Base-by-base conservation (phyloP, 306 rosid species). In the Glycine latifolia region DNA sequence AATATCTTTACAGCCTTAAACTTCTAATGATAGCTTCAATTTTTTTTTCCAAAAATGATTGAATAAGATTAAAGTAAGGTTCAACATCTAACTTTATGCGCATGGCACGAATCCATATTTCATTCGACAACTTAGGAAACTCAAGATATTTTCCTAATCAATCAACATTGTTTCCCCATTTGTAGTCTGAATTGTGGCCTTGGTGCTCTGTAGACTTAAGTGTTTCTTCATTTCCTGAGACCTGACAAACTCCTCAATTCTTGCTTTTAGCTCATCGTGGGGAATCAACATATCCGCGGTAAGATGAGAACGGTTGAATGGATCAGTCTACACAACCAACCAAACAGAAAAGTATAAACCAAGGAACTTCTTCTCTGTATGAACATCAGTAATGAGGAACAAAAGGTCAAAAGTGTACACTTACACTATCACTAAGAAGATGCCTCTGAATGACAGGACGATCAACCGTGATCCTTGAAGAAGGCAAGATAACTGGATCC, bases 401-500 rank as follows among this genome's bases (percentile, higher is more conserved):
- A 53, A 26, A 6, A 10, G 77, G 52, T 70, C 78, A 56, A 26
- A 26, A 26, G 31, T 26, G 4, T 35, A 26, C 97, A 39, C 52
- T 85, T 91, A 93, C 99, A 50, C 58, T 87, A 79, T 93, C 98
- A 83, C 99, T 96, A 61, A 96, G 99, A 88, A 96, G 98, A 89
- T 96, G 99, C 86, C 99, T 90, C 80, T 96, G 99, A 75, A 96
- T 96, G 87, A 96, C 97, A 2, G 91, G 95, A 47, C 99, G 92
- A 85, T 96, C 99, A 47, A 96, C 89, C 0, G 92, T 93, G 79
- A 85, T 96, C 87, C 94, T 90, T 76, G 99, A 96, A 78, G 99
- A 96, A 71, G 98, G 99, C 84, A 96, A 90, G 87, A 92, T 94
- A 77, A 96, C 99, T 37, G 99, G 99, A 87, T 96, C 99, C 86